Evolutionary conservation across 2,329 filamentous ascomycete species (phyloP).

Genomic region (Clarireedia paspali): DNA sequence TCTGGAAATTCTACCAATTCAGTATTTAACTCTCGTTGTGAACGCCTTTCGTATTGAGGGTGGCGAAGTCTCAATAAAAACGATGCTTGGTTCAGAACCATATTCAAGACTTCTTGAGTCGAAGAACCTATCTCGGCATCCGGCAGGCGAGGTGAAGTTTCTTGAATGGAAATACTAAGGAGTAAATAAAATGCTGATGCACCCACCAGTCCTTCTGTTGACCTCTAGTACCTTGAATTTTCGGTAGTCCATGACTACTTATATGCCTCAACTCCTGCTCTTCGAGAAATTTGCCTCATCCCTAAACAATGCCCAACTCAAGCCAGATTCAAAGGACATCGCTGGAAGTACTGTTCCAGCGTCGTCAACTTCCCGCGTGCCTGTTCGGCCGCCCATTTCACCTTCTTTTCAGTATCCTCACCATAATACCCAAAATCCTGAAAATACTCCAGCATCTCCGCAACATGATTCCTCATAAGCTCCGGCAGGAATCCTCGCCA

Average conservation of each 20-base stretch:
- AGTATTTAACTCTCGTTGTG: too few relatives aligned
- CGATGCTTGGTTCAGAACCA: too few relatives aligned
- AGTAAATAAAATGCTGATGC: too few relatives aligned
- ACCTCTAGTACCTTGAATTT: too few relatives aligned
- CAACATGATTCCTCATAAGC: conserved; percentile 13
- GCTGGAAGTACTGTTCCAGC: conserved; percentile 31
- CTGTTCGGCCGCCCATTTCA: conserved; percentile 26
- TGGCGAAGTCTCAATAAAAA: too few relatives aligned
- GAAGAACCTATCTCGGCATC: too few relatives aligned
- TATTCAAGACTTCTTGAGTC: too few relatives aligned
- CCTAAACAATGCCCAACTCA: background rate
- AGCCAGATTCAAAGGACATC: conserved; percentile 16
- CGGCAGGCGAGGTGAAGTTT: too few relatives aligned
- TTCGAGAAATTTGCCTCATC: background rate
- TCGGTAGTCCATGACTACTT: background rate
- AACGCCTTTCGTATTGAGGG: too few relatives aligned
- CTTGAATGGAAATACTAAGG: too few relatives aligned
- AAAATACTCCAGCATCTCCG: conserved; percentile 19
- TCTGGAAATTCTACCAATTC: too few relatives aligned
- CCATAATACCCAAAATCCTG: conserved; percentile 34
- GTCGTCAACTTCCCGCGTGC: conserved; percentile 26
- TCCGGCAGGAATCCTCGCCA: conserved; percentile 3
- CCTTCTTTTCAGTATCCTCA: conserved; percentile 24
- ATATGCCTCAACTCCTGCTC: background rate
- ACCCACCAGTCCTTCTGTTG: too few relatives aligned